These are phyloP conservation scores for Cordyceps fumosorosea DNA, from an alignment of 2,329 filamentous ascomycete genomes.

Conservation along the genomic window DNA sequence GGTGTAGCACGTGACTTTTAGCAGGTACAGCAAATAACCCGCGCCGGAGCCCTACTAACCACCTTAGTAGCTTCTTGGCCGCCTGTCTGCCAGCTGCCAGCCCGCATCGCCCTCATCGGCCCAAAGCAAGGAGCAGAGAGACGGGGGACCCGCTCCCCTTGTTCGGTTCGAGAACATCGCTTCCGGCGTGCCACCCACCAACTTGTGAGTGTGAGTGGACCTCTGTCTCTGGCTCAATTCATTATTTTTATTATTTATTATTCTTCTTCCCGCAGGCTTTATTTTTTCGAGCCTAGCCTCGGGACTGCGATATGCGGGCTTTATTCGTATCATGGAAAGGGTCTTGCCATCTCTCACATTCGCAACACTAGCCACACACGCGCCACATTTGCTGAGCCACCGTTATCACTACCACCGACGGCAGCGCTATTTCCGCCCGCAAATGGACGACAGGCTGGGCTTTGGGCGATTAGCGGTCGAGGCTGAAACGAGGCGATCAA, in stretches of 20 bases:
- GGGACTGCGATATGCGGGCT: not conserved
- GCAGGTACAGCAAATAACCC: not conserved
- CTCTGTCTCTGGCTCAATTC: not conserved
- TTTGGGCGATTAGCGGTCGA: not conserved
- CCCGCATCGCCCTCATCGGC: slow-evolving; percentile 7
- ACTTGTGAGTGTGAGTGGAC: not conserved
- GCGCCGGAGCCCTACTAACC: not conserved
- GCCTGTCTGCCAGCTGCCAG: not conserved
- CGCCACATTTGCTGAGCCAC: not conserved
- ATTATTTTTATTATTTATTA: not conserved
- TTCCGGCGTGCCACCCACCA: slow-evolving; percentile 4
- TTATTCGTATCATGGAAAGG: not conserved
- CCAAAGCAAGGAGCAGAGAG: not conserved
- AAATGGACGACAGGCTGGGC: not conserved
- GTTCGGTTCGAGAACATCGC: slow-evolving; percentile 12
- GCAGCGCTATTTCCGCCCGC: not conserved
- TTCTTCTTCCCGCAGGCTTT: not conserved
- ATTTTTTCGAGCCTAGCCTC: not conserved
- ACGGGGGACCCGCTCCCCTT: slow-evolving; percentile 9
- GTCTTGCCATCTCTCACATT: not conserved
- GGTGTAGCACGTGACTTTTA: not conserved
- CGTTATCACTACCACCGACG: not conserved
- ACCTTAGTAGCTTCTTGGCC: not conserved
- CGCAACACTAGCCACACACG: not conserved
- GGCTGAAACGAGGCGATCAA: slow-evolving; percentile 1